Evolutionary conservation across 1,139 yeast genomes (phyloP).

Genomic region (Pichia sp.): DNA sequence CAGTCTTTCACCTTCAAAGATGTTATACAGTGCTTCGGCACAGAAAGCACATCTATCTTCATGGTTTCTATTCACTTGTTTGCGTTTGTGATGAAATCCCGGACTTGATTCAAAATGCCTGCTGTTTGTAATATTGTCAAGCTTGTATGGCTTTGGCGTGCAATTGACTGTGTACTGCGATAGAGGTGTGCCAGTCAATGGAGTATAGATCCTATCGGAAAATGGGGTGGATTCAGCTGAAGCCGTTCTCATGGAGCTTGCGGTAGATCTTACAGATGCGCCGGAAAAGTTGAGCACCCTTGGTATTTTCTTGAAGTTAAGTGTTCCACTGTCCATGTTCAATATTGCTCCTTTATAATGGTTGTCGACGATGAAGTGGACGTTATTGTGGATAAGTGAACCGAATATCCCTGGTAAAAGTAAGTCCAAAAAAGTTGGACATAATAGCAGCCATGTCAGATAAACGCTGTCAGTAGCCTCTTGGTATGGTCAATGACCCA

Average conservation of each 20-base stretch:
- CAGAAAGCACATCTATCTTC: constrained; percentile 14
- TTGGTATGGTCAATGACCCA: too few species aligned
- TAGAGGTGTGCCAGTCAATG: background rate
- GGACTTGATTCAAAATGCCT: too few species aligned
- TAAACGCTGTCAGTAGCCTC: too few species aligned
- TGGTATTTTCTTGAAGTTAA: constrained; percentile 8
- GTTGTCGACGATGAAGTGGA: too few species aligned
- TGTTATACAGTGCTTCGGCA: constrained; percentile 11
- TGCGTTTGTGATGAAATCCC: background rate
- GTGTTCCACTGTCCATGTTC: too few species aligned
- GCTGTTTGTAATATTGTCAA: too few species aligned
- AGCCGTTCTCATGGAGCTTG: constrained; percentile 2
- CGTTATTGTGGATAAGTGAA: too few species aligned
- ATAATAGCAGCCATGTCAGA: too few species aligned
- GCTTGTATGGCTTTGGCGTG: background rate
- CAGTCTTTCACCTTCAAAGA: constrained; percentile 17
- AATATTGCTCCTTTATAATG: too few species aligned
- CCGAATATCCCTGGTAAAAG: too few species aligned
- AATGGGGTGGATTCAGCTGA: background rate
- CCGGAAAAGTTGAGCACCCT: constrained; percentile 8
- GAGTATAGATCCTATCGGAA: background rate
- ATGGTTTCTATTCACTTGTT: background rate
- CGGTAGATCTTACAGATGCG: constrained; percentile 5
- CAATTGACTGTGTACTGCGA: background rate
- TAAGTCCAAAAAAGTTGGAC: too few species aligned